These are phyloP conservation scores for Ambispora gerdemannii DNA, from an alignment of 192 early-diverging fungal species.

Conservation along the genomic window DNA sequence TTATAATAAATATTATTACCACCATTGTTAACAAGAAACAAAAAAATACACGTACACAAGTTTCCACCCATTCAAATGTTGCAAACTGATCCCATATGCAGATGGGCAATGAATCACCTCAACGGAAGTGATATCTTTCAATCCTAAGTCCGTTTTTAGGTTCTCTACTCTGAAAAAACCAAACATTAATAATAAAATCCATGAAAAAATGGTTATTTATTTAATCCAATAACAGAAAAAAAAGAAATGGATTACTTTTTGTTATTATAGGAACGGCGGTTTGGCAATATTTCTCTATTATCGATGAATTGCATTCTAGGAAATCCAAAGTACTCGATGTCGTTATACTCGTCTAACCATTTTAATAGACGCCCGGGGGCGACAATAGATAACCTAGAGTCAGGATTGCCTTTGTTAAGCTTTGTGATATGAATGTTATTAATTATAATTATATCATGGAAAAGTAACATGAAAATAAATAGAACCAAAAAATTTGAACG, in stretches of 20 bases:
- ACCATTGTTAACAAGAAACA: neutral
- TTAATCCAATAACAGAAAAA: neutral
- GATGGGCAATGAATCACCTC: constrained; percentile 80
- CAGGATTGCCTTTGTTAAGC: constrained; percentile 10
- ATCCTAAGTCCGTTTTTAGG: constrained; percentile 44
- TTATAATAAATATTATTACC: no score
- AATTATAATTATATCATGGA: no score
- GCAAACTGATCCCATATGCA: constrained; percentile 75
- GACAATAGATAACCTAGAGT: constrained; percentile 45
- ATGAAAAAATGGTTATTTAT: neutral
- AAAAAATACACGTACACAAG: constrained; percentile 53
- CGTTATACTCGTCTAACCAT: constrained; percentile 67
- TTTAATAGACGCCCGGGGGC: constrained; percentile 53
- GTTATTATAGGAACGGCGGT: neutral
- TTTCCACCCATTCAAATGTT: constrained; percentile 70
- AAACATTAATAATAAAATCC: neutral
- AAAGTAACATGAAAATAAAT: no score
- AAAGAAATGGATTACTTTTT: neutral
- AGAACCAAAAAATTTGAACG: no score
- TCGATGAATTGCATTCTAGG: constrained; percentile 49
- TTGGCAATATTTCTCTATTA: constrained; percentile 46
- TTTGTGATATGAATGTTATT: neutral
- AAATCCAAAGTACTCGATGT: constrained; percentile 65
- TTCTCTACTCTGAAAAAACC: neutral
- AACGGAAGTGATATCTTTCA: constrained; percentile 59